These are phyloP conservation scores for Herpetospermum pedunculosum DNA, from an alignment of 306 rosid genomes.

Conservation along the genomic window DNA sequence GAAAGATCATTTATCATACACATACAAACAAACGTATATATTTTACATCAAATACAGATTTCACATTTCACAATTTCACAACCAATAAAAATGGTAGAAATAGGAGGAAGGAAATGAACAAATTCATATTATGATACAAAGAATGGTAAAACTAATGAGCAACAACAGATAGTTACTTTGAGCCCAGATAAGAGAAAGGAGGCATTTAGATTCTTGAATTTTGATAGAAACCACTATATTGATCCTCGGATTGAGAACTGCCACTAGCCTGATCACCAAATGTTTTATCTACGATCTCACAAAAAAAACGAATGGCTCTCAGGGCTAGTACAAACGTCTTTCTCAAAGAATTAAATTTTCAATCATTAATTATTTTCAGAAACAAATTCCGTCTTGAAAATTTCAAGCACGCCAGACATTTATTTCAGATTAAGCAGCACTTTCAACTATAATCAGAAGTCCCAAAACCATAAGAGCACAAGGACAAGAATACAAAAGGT, in stretches of 20 bases:
- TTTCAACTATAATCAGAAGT: not conserved
- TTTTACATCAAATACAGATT: not conserved
- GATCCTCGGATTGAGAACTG: conserved; percentile 4
- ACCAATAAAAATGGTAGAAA: not conserved
- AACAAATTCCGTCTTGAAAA: not conserved
- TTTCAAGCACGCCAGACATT: not conserved
- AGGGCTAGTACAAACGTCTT: not conserved
- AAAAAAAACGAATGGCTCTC: not conserved
- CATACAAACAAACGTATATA: not conserved
- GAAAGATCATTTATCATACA: not conserved
- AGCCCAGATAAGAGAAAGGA: not conserved
- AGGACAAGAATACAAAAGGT: not conserved
- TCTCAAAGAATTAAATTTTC: not conserved
- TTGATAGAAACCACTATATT: not conserved
- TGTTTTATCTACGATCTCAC: not conserved
- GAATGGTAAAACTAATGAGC: not conserved
- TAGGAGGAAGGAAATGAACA: not conserved
- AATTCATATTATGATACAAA: not conserved
- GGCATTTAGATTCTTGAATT: not conserved
- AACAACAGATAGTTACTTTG: not conserved
- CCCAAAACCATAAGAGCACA: not conserved
- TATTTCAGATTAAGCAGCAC: not conserved
- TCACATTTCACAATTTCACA: no score
- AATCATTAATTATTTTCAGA: not conserved
- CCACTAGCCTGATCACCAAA: conserved; percentile 8